These are phyloP conservation scores for Amylocarpus encephaloides DNA, from an alignment of 2,329 filamentous ascomycete species.

Conservation along the genomic window DNA sequence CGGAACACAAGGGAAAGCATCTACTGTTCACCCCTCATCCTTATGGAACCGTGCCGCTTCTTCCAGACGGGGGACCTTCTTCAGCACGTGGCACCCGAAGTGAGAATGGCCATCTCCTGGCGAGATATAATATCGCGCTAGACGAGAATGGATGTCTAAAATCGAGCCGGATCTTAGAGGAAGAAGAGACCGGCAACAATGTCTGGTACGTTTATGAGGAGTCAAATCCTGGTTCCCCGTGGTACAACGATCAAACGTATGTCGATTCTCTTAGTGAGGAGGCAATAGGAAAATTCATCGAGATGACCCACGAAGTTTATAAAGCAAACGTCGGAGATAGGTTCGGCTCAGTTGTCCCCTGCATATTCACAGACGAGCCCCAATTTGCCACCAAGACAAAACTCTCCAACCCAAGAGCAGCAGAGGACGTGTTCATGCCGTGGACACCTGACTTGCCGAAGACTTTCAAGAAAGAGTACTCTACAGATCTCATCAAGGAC, in stretches of 20 bases:
- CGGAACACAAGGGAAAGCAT: constrained; percentile 28
- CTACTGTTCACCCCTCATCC: constrained; percentile 24
- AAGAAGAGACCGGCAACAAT: constrained; percentile 21
- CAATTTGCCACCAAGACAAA: constrained; percentile 31
- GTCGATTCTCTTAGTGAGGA: constrained; percentile 29
- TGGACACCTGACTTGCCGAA: constrained; percentile 29
- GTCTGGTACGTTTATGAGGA: constrained; percentile 33
- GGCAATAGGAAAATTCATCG: constrained; percentile 28
- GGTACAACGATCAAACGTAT: constrained; percentile 32
- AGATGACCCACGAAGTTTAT: constrained; percentile 30
- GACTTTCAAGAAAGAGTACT: constrained; percentile 24
- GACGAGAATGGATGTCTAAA: constrained; percentile 25
- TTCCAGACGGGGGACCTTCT: constrained; percentile 6
- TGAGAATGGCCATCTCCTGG: constrained; percentile 26
- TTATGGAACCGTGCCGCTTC: constrained; percentile 9
- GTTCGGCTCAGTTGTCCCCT: constrained; percentile 29
- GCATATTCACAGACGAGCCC: constrained; percentile 32
- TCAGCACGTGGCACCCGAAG: constrained; percentile 11
- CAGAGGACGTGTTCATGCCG: constrained; percentile 29
- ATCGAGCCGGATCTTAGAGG: constrained; percentile 16
- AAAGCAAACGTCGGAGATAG: constrained; percentile 27
- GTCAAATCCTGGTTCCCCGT: constrained; percentile 25
- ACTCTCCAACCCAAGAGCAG: constrained; percentile 21
- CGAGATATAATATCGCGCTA: constrained; percentile 24
- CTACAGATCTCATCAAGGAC: constrained; percentile 20